These are phyloP conservation scores for Mucor mucedo DNA, from an alignment of 371 early-diverging fungal species.

Conservation along the genomic window DNA sequence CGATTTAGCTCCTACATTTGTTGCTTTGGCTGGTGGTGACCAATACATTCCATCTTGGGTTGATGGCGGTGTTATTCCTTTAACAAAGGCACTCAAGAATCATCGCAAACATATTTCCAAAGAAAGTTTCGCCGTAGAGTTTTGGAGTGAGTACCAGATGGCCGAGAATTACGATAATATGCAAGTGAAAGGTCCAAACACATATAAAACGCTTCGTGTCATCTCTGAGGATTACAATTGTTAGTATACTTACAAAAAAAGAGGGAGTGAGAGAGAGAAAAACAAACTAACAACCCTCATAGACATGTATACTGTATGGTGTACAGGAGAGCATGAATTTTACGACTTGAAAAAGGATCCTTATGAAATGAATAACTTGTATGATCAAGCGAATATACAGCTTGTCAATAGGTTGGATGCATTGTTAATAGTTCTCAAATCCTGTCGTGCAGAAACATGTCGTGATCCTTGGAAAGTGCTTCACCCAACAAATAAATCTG, in stretches of 20 bases:
- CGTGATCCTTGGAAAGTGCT: constrained; percentile 65
- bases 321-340: constrained; percentile 68
- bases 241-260: constrained; percentile 12
- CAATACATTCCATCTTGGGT: constrained; percentile 48
- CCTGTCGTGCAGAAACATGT: constrained; percentile 62
- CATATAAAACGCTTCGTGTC: constrained; percentile 67
- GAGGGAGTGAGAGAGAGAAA: neutral
- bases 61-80: constrained; percentile 61
- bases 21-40: constrained; percentile 56
- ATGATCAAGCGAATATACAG: constrained; percentile 21
- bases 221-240: constrained; percentile 57
- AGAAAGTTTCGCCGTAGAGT: constrained; percentile 68
- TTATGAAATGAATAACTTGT: constrained; percentile 59
- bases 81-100: constrained; percentile 44
- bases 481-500: constrained; percentile 39
- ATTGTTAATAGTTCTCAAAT: constrained; percentile 54
- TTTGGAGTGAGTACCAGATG: constrained; percentile 48
- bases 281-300: neutral
- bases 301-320: constrained; percentile 65
- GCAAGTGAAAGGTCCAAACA: constrained; percentile 33
- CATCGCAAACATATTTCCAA: constrained; percentile 47
- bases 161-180: constrained; percentile 33
- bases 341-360: constrained; percentile 65
- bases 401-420: constrained; percentile 66
- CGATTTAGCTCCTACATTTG: constrained; percentile 65